These are phyloP conservation scores for Pythium coloratum DNA, from an alignment of 352 stramenopile genomes.

Conservation along the genomic window DNA sequence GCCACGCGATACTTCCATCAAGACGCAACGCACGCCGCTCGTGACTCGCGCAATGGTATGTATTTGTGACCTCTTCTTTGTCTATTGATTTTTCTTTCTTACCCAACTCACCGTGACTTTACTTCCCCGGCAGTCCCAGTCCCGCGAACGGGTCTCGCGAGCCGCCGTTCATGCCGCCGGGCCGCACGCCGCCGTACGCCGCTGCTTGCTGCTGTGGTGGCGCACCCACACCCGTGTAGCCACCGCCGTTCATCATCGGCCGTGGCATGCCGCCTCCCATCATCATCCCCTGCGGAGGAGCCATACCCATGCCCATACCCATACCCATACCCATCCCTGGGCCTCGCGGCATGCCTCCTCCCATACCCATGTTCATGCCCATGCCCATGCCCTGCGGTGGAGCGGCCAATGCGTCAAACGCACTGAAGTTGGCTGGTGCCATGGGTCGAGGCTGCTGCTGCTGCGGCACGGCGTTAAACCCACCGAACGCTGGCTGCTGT, in stretches of 20 bases:
- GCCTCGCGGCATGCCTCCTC: slow-evolving; percentile 27
- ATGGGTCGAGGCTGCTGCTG: slow-evolving; percentile 18
- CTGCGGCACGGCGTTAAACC: slow-evolving; percentile 17
- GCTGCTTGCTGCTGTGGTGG: slow-evolving; percentile 23
- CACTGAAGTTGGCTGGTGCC: slow-evolving; percentile 51
- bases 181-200: slow-evolving; percentile 13
- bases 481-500: slow-evolving; percentile 26
- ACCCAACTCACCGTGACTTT: slow-evolving; percentile 1
- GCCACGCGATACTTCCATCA: no score
- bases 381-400: slow-evolving; percentile 37
- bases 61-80: neutral
- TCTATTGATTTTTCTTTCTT: slow-evolving; percentile 6
- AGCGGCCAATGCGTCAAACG: slow-evolving; percentile 51
- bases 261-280: slow-evolving; percentile 14
- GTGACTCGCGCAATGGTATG: neutral
- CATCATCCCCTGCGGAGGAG: slow-evolving; percentile 32
- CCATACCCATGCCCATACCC: slow-evolving; percentile 26
- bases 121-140: slow-evolving; percentile 55
- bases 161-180: slow-evolving; percentile 10
- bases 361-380: slow-evolving; percentile 27
- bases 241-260: slow-evolving; percentile 33
- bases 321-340: slow-evolving; percentile 34
- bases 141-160: slow-evolving; percentile 73
- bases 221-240: slow-evolving; percentile 24
- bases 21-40: no score